Conservation (phyloP, 352 stramenopile genomes). For the Phytophthora foliorum region DNA sequence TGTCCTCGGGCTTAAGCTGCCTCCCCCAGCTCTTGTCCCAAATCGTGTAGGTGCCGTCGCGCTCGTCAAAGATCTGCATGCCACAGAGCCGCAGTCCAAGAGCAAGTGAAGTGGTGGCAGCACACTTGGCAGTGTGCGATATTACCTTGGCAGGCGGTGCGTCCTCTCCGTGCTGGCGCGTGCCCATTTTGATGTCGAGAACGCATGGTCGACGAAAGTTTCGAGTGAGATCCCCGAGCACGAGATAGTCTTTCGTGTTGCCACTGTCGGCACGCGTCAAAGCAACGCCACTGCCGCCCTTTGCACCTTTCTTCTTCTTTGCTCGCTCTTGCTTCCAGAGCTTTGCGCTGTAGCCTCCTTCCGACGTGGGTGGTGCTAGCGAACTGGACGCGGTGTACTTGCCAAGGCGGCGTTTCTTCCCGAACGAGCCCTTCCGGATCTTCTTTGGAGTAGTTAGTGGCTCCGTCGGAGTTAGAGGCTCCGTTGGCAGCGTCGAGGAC, state of each 20-base stretch:
- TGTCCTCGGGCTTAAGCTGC: conserved; percentile 60
- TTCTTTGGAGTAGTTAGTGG: conserved; percentile 29
- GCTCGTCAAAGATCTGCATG: conserved; percentile 83
- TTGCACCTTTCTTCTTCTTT: conserved; percentile 31
- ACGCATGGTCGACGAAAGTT: conserved; percentile 74
- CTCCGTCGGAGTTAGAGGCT: conserved; percentile 18
- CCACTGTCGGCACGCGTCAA: conserved; percentile 22
- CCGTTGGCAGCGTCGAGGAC: conserved; percentile 11
- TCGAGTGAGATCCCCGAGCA: conserved; percentile 76
- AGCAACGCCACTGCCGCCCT: conserved; percentile 9
- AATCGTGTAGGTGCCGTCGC: conserved; percentile 68
- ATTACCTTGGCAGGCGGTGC: conserved; percentile 70
- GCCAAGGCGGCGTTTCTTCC: conserved; percentile 53
- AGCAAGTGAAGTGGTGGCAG: conserved; percentile 72
- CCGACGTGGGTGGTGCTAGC: conserved; percentile 16
- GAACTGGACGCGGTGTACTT: conserved; percentile 26
- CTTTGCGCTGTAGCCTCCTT: conserved; percentile 65
- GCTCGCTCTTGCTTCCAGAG: conserved; percentile 64
- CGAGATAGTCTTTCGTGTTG: conserved; percentile 62
- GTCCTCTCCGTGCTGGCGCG: conserved; percentile 78
- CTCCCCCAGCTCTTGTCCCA: conserved; percentile 87
- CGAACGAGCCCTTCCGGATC: conserved; percentile 23
- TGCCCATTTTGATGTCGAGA: conserved; percentile 88
- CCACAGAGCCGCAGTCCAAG: conserved; percentile 80
- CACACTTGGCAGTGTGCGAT: conserved; percentile 79